phyloP scores from a whole-genome alignment of 441 rosid species.

The Syzygium malaccense region DNA sequence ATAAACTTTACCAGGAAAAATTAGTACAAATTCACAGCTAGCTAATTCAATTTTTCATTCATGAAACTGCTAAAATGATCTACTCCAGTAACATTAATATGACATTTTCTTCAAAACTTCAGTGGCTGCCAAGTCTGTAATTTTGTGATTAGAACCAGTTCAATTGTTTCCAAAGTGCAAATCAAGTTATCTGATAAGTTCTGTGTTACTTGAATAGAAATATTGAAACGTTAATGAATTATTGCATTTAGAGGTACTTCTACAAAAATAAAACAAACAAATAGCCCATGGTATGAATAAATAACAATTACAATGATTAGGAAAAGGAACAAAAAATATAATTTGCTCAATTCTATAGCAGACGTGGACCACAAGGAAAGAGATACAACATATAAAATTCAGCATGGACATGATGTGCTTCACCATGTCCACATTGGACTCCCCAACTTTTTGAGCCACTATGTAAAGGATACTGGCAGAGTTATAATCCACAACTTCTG shows the following conservation, averaged over 20 bases:
- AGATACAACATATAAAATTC: background rate
- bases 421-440: too few species aligned
- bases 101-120: background rate
- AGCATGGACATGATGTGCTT: background rate
- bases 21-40: background rate
- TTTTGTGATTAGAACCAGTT: background rate
- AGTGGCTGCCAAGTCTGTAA: background rate
- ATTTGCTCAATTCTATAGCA: too few species aligned
- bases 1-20: background rate
- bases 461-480: background rate
- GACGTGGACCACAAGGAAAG: too few species aligned
- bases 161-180: background rate
- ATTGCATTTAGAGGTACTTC: too few species aligned
- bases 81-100: background rate
- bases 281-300: background rate
- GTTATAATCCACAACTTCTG: background rate
- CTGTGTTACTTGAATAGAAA: background rate
- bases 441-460: fast-evolving
- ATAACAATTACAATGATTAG: fast-evolving
- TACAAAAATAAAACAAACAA: too few species aligned
- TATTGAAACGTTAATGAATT: background rate
- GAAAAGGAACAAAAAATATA: background rate
- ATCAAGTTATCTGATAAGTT: background rate
- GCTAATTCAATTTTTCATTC: background rate
- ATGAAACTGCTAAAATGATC: background rate